These are phyloP conservation scores for Cryptococcus sp. DNA, from an alignment of 1,284 basidiomycete genomes.

Conservation along the genomic window DNA sequence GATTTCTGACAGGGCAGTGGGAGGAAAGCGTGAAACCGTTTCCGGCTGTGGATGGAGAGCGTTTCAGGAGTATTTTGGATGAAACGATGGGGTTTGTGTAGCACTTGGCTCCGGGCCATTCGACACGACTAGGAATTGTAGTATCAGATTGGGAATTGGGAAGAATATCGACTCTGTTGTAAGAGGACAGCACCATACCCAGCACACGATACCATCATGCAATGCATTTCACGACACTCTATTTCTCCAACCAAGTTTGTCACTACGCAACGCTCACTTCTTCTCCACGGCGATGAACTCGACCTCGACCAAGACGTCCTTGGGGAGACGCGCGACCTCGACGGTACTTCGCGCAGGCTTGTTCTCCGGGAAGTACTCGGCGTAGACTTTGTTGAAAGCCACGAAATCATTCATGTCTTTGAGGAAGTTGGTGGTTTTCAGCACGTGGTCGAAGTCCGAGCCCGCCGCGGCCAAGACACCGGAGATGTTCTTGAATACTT, in stretches of 20 bases:
- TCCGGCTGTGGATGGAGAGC: conserved; percentile 10
- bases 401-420: conserved; percentile 90
- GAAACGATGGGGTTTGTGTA: conserved; percentile 28
- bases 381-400: conserved; percentile 73
- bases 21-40: conserved; percentile 16
- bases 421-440: conserved; percentile 90
- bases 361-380: conserved; percentile 79
- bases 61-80: conserved; percentile 34
- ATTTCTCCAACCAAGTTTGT: not conserved
- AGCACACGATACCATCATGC: conserved; percentile 2
- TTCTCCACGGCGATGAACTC: conserved; percentile 59
- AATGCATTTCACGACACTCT: not conserved
- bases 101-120: not conserved
- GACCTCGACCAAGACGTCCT: conserved; percentile 84
- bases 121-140: not conserved
- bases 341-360: conserved; percentile 91
- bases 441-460: conserved; percentile 71
- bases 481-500: conserved; percentile 83
- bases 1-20: conserved; percentile 2
- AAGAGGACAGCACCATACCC: not conserved
- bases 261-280: conserved; percentile 18
- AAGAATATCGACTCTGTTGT: too few species aligned
- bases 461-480: conserved; percentile 81
- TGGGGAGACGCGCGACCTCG: conserved; percentile 75
- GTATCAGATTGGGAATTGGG: not conserved